Conservation (phyloP, 2,329 filamentous ascomycete genomes). For the Coniella lustricola region DNA sequence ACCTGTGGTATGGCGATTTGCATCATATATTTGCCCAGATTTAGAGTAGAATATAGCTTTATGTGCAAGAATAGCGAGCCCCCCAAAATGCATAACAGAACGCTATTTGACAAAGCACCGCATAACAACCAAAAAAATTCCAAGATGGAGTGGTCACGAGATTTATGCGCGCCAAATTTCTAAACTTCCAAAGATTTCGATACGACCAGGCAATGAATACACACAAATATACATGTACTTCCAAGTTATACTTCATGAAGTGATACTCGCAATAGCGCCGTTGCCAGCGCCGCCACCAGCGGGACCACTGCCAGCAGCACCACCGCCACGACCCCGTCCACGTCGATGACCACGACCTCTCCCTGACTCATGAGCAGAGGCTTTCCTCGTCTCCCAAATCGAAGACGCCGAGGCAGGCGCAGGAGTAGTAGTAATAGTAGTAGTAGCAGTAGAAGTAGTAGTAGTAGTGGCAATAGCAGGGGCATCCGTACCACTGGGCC, state of each 20-base stretch:
- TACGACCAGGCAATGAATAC: no score
- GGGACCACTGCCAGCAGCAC: conserved; percentile 5
- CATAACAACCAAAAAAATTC: not conserved
- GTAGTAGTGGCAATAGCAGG: not conserved
- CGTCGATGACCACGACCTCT: conserved; percentile 7
- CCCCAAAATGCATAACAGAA: no score
- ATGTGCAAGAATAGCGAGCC: no score
- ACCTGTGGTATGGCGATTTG: no score
- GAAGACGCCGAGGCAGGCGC: not conserved
- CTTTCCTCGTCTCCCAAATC: conserved; percentile 2
- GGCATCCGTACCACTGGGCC: not conserved
- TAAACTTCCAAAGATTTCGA: not conserved
- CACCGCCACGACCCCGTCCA: conserved; percentile 5
- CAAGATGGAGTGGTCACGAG: not conserved
- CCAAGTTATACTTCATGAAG: no score
- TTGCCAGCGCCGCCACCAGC: not conserved
- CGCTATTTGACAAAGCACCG: no score
- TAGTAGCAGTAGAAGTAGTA: not conserved
- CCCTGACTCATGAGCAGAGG: conserved; percentile 2
- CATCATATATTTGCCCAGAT: no score
- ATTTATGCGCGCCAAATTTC: not conserved
- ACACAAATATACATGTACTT: no score
- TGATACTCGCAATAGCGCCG: not conserved
- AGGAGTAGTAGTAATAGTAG: not conserved
- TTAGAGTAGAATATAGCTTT: no score